Percentiles rank a stretch among this genome's conserved stretches.
phyloP scores from a whole-genome alignment of 176 grass and related monocot species.

The Ensete glaucum region DNA sequence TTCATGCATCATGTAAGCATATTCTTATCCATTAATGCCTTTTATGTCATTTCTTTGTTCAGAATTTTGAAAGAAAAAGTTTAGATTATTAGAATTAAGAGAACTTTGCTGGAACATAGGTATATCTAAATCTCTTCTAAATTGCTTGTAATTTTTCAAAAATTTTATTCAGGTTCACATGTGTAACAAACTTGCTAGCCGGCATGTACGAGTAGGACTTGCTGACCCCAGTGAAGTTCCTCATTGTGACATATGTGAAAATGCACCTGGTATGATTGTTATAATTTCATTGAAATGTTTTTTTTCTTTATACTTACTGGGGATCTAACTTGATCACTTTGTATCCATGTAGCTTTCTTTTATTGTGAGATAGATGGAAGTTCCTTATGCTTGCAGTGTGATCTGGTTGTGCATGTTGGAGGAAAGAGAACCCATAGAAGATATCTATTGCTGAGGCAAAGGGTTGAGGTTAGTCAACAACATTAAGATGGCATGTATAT shows the following conservation, averaged over 20 bases:
- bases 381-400: slow-evolving; percentile 86
- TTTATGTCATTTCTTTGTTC: too few species aligned
- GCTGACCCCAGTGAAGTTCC: slow-evolving; percentile 72
- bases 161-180: slow-evolving; percentile 71
- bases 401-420: slow-evolving; percentile 98
- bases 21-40: too few species aligned
- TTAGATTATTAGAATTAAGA: too few species aligned
- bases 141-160: not conserved
- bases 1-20: too few species aligned
- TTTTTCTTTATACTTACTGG: not conserved
- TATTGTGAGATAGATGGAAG: slow-evolving; percentile 96
- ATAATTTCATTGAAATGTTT: not conserved
- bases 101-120: too few species aligned
- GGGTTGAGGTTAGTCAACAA: slow-evolving; percentile 58
- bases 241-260: slow-evolving; percentile 97
- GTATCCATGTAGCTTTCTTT: slow-evolving; percentile 78
- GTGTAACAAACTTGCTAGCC: slow-evolving; percentile 99
- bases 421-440: slow-evolving; percentile 86
- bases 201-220: slow-evolving; percentile 99
- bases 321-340: not conserved
- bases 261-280: slow-evolving; percentile 51
- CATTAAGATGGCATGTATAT: not conserved
- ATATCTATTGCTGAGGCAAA: slow-evolving; percentile 88
- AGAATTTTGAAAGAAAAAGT: too few species aligned
- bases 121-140: not conserved